A percentile compares a stretch with the other conserved stretches of the same genome.
These are phyloP conservation scores for Verticillium nonalfalfae DNA, from an alignment of 2,329 filamentous ascomycete species.

Conservation along the genomic window DNA sequence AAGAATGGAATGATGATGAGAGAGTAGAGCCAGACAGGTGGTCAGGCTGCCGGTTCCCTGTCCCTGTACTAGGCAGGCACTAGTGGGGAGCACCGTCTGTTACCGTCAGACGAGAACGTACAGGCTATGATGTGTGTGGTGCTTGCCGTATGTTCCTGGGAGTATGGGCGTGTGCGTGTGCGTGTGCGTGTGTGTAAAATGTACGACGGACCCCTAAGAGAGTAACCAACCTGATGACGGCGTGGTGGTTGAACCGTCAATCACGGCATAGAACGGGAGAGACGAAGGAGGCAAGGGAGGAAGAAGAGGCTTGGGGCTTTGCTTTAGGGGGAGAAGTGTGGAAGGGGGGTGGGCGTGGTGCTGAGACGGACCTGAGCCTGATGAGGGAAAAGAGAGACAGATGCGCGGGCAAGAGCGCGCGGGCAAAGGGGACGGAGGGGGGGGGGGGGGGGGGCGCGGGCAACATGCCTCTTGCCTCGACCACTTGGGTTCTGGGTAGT, in stretches of 20 bases:
- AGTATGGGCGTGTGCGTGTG: too few relatives aligned
- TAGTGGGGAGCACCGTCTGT: neutral
- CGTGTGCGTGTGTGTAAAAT: neutral
- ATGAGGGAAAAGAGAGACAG: neutral
- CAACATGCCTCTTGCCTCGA: neutral
- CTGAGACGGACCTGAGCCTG: neutral
- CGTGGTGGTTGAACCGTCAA: neutral
- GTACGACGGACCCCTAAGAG: neutral
- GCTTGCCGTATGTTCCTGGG: slow-evolving; percentile 27
- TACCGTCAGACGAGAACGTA: neutral
- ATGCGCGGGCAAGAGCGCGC: neutral
- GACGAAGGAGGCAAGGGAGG: neutral
- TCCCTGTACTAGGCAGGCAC: neutral
- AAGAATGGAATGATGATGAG: slow-evolving; percentile 1
- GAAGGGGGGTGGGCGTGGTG: neutral
- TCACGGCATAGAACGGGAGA: neutral
- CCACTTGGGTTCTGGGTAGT: too few relatives aligned
- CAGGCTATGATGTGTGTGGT: slow-evolving; percentile 48
- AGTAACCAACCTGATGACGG: neutral
- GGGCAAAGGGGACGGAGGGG: neutral
- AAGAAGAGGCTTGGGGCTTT: neutral
- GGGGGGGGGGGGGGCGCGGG: neutral
- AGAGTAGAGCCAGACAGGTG: slow-evolving; percentile 5
- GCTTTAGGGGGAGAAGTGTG: neutral
- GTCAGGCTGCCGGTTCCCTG: slow-evolving; percentile 5